These are phyloP conservation scores for Didymella pinodella DNA, from an alignment of 2,329 filamentous ascomycete species.

Conservation along the genomic window DNA sequence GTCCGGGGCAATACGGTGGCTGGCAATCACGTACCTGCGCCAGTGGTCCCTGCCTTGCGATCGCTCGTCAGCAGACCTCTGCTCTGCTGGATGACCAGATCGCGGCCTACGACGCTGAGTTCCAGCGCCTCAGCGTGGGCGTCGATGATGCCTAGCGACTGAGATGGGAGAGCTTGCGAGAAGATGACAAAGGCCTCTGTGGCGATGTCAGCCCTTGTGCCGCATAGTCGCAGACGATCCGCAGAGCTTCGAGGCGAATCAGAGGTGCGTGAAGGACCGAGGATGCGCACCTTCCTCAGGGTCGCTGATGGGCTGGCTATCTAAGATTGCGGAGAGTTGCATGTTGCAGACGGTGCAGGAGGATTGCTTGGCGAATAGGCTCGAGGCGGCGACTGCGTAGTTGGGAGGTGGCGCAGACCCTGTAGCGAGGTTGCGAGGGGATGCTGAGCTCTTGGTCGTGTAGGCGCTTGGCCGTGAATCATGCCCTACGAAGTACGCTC, in stretches of 20 bases:
- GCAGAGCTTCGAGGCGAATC: conserved; percentile 1
- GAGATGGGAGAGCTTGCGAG: conserved; percentile 75
- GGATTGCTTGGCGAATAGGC: conserved; percentile 14
- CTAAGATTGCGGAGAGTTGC: conserved; percentile 49
- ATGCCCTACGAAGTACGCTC: neutral
- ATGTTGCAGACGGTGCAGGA: conserved; percentile 14
- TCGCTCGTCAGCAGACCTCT: conserved; percentile 81
- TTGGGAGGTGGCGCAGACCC: conserved; percentile 6
- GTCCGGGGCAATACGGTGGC: conserved; percentile 27
- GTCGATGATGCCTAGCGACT: conserved; percentile 79
- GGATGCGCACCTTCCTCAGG: conserved; percentile 64
- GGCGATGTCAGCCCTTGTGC: conserved; percentile 25
- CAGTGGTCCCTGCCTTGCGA: conserved; percentile 75
- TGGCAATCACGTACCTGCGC: conserved; percentile 62
- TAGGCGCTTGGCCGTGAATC: conserved; percentile 10
- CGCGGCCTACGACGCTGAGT: conserved; percentile 71
- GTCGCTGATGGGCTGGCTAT: conserved; percentile 60
- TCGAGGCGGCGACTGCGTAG: conserved; percentile 8
- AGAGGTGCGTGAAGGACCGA: neutral
- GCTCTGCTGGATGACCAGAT: conserved; percentile 83
- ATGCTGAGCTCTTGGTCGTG: conserved; percentile 12
- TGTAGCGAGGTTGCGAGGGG: conserved; percentile 8
- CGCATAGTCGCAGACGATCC: no score
- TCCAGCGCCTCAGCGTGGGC: conserved; percentile 70
- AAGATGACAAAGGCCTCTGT: conserved; percentile 89